Conservation (phyloP, 1,284 basidiomycete species). For the Amylostereum chailletii region DNA sequence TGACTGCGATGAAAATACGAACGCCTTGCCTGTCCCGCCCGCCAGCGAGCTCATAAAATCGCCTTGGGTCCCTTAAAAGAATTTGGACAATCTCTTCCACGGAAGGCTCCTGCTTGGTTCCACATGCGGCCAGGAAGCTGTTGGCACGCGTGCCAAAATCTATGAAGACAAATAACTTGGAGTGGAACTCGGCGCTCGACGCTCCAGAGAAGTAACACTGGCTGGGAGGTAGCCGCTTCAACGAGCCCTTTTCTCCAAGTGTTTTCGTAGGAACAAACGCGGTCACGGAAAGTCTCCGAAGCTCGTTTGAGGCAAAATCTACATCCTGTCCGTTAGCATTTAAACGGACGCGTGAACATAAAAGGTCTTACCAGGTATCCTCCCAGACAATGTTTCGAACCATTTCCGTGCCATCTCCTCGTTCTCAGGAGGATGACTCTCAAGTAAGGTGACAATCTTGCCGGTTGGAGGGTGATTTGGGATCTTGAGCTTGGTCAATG, state of each 20-base stretch:
- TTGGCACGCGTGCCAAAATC: slow-evolving; percentile 85
- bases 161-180: slow-evolving; percentile 79
- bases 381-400: slow-evolving; percentile 74
- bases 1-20: slow-evolving; percentile 2
- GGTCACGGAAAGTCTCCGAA: slow-evolving; percentile 38
- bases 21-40: slow-evolving; percentile 50
- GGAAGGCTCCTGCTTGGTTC: slow-evolving; percentile 84
- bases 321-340: not conserved
- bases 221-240: slow-evolving; percentile 47
- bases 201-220: slow-evolving; percentile 64
- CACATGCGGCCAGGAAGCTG: slow-evolving; percentile 79
- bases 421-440: slow-evolving; percentile 54
- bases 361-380: slow-evolving; percentile 48
- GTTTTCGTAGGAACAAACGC: slow-evolving; percentile 46
- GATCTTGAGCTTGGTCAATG: slow-evolving; percentile 64
- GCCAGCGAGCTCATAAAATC: slow-evolving; percentile 63
- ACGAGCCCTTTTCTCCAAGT: slow-evolving; percentile 17
- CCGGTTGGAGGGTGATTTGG: slow-evolving; percentile 65
- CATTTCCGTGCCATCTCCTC: slow-evolving; percentile 49
- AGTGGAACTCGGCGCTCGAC: slow-evolving; percentile 50
- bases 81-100: slow-evolving; percentile 71
- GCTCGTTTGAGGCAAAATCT: slow-evolving; percentile 44
- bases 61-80: slow-evolving; percentile 53
- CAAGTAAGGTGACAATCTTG: slow-evolving; percentile 57
- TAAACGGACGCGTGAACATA: not conserved